Base-by-base conservation (phyloP, 2,329 filamentous ascomycete genomes). In the Sphaceloma murrayae region DNA sequence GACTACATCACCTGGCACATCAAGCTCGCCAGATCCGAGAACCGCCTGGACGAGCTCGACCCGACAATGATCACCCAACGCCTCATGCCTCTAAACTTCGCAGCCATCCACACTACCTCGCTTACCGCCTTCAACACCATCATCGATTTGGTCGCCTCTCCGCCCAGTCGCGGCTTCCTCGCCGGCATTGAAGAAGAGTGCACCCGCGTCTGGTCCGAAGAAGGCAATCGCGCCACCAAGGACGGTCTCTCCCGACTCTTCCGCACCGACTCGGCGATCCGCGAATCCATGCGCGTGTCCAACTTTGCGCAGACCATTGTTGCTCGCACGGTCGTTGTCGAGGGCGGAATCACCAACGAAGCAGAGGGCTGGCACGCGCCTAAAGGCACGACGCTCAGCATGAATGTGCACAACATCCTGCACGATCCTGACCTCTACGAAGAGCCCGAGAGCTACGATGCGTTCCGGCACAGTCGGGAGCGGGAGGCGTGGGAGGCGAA, bases 1-100 rank as follows among this genome's bases (percentile, higher is more conserved):
- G 74, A 77, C 58, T 75, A 71, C 51, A 59, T 78, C 19, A 75
- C 69, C 4, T 79, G 75, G 75, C 62, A 66, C 34, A 73, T 78
- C 46, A 65, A 68, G 11, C 64, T 69, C 17, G 74, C 74, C 11
- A 58, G 58, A 24, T 59, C 61, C 1, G 73, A 76, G 43, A 61
- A 61, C 4, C 55, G 58, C 11, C 30, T 16, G 4, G 54, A 60
- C 10, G 72, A 77, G 46, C 62, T 74, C 16, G 58, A 69, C 17
- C 65, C 73, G 0, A 53, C 60, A 2, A 63, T 65, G 31, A 66
- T 78, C 11, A 69, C 72, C 2, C 66, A 70, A 48, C 64, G 70
- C 10, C 56, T 78, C 4, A 58, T 78, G 26, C 70, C 73, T 0
- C 60, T 78, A 32, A 70, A 77, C 53, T 77, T 78, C 48, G 74